Evolutionary conservation across 2,329 filamentous ascomycete species (phyloP).

Genomic region (Fusarium avenaceum): DNA sequence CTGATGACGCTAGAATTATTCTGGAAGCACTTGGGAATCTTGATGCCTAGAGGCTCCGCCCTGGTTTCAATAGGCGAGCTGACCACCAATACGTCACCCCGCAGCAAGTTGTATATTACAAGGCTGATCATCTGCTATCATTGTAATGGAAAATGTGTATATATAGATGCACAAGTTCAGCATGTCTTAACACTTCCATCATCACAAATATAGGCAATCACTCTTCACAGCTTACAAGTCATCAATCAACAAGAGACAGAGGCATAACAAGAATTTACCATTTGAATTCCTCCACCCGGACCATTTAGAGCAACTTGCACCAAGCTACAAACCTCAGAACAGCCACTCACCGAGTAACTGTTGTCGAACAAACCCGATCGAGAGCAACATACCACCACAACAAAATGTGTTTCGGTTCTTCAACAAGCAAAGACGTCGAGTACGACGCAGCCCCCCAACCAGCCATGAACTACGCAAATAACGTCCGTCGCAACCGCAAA

Average conservation of each 20-base stretch:
- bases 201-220: too few species aligned
- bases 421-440: neutral
- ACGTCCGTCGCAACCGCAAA: neutral
- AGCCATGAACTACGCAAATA: neutral
- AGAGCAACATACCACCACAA: neutral
- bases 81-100: neutral
- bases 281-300: too few species aligned
- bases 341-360: too few species aligned
- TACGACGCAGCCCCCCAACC: neutral
- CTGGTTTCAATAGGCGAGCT: neutral
- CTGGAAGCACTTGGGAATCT: constrained; percentile 10
- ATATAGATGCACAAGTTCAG: neutral
- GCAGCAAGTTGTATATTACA: too few species aligned
- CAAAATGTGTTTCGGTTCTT: neutral
- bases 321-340: too few species aligned
- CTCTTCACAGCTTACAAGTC: too few species aligned
- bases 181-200: neutral
- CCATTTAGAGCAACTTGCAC: too few species aligned
- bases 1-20: neutral
- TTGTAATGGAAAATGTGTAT: neutral
- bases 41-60: constrained; percentile 22
- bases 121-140: too few species aligned
- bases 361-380: too few species aligned
- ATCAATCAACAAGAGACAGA: too few species aligned
- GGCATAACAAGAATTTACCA: too few species aligned